phyloP scores from a whole-genome alignment of 1,284 basidiomycete species.

The Exobasidium cylindrosporum region DNA sequence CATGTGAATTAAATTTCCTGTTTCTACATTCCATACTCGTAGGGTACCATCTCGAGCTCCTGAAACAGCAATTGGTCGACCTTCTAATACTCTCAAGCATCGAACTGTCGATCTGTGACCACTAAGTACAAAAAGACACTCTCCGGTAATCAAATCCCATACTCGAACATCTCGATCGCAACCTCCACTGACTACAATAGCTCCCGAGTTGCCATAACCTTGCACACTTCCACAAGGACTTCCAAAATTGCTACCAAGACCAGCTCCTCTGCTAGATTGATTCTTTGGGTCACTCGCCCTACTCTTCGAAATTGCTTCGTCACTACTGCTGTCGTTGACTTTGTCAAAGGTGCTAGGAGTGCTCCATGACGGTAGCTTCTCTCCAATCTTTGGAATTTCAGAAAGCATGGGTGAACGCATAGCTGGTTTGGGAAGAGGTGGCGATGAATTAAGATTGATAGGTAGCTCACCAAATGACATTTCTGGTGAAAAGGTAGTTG shows the following conservation, averaged over 20 bases:
- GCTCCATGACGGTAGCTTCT: neutral
- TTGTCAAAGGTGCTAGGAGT: no score
- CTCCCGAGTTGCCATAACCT: conserved; percentile 67
- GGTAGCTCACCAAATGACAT: neutral
- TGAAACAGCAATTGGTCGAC: conserved; percentile 80
- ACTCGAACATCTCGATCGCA: conserved; percentile 86
- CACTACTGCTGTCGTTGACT: neutral
- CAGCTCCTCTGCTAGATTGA: conserved; percentile 8
- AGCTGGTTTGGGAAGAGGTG: no score
- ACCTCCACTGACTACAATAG: conserved; percentile 83
- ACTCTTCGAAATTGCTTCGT: neutral
- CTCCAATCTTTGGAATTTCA: neutral
- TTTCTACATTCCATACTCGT: conserved; percentile 88
- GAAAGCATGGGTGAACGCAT: neutral
- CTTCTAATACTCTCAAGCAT: conserved; percentile 82
- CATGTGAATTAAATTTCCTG: conserved; percentile 68
- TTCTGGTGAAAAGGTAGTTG: conserved; percentile 7
- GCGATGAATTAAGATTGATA: neutral
- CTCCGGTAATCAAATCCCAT: conserved; percentile 82
- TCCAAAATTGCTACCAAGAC: conserved; percentile 21
- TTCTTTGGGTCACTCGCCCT: neutral
- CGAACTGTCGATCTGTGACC: conserved; percentile 90
- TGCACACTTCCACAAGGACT: conserved; percentile 56
- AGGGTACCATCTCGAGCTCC: conserved; percentile 83
- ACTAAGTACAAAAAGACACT: conserved; percentile 74